A percentile compares a stretch with the other conserved stretches of the same genome.
These are phyloP conservation scores for Verticillium isaacii DNA, from an alignment of 2,329 filamentous ascomycete genomes.

Conservation along the genomic window DNA sequence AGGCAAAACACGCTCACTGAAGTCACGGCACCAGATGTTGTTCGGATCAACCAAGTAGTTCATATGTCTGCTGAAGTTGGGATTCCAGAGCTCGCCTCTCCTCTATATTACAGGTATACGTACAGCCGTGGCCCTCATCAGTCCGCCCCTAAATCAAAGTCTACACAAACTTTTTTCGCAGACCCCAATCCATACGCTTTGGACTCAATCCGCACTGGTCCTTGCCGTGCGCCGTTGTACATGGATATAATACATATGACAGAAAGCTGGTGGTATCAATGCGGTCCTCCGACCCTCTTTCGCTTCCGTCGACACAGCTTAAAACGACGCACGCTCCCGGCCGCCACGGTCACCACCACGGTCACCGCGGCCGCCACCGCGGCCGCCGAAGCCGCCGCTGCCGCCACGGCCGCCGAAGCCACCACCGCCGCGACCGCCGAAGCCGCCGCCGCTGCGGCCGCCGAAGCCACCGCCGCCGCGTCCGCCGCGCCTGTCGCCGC, in stretches of 20 bases:
- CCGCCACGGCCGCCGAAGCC: conserved; percentile 4
- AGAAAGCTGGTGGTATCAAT: conserved; percentile 1
- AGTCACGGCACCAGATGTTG: too few relatives aligned
- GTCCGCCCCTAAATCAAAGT: not conserved
- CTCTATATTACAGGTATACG: not conserved
- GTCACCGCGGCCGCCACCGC: conserved; percentile 3
- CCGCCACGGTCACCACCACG: conserved; percentile 1
- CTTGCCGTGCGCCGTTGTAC: not conserved
- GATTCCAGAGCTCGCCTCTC: not conserved
- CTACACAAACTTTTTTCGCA: not conserved
- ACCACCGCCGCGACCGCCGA: conserved; percentile 3
- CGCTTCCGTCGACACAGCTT: not conserved
- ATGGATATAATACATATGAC: not conserved
- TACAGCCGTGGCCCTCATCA: not conserved
- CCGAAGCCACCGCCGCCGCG: conserved; percentile 6
- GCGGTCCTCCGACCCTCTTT: not conserved
- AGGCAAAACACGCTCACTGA: too few relatives aligned
- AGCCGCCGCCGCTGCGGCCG: conserved; percentile 3
- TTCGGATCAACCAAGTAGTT: not conserved
- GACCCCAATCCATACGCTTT: not conserved
- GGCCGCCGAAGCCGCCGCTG: conserved; percentile 3
- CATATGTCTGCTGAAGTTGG: not conserved
- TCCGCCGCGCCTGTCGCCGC: conserved; percentile 1
- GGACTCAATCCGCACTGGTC: not conserved
- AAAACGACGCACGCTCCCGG: conserved; percentile 2